Conservation (phyloP, 2,329 filamentous ascomycete genomes). For the Didymella glomerata region DNA sequence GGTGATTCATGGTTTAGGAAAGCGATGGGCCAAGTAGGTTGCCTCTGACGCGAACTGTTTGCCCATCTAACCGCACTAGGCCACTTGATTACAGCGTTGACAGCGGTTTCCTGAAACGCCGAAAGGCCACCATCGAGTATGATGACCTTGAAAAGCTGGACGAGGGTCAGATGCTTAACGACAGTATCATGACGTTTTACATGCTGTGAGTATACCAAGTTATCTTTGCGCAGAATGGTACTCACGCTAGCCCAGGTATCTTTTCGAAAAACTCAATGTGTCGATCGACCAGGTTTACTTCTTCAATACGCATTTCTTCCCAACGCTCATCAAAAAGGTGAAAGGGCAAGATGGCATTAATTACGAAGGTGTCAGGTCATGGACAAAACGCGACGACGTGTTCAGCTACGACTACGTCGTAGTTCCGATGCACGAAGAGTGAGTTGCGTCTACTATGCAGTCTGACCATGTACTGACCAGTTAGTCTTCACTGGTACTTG, state of each 20-base stretch:
- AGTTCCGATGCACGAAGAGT: constrained; percentile 86
- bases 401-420: constrained; percentile 88
- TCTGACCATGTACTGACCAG: constrained; percentile 10
- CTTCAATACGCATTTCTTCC: constrained; percentile 93
- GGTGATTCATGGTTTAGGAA: constrained; percentile 35
- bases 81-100: constrained; percentile 6
- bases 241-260: constrained; percentile 29
- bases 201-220: constrained; percentile 60
- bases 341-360: constrained; percentile 67
- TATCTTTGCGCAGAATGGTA: background rate
- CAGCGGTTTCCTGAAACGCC: constrained; percentile 8
- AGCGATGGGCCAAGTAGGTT: constrained; percentile 38
- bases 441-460: constrained; percentile 15
- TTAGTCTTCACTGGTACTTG: constrained; percentile 81
- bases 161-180: constrained; percentile 87
- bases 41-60: too few relatives aligned
- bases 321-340: constrained; percentile 70
- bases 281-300: constrained; percentile 76
- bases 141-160: constrained; percentile 80
- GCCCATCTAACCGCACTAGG: background rate
- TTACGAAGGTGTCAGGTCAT: constrained; percentile 83
- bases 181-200: constrained; percentile 91
- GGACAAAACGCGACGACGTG: constrained; percentile 87
- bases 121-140: constrained; percentile 62
- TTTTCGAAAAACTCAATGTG: constrained; percentile 49